Base-by-base conservation (phyloP, 768 basidiomycete genomes). In the Naematelia aurantialba region DNA sequence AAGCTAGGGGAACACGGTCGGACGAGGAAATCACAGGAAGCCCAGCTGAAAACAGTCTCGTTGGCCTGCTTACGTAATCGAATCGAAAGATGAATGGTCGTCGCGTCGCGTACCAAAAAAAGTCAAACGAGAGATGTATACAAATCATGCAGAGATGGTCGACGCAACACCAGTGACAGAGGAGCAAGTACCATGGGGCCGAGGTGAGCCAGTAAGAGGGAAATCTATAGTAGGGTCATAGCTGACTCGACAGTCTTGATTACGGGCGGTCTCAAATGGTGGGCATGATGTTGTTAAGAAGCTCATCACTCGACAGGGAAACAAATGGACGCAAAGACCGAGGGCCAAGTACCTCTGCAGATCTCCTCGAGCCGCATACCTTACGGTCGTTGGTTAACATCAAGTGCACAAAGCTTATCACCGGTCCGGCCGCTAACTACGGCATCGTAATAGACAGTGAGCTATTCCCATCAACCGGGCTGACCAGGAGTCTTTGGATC, bases 211-310 rank as follows among this genome's bases (percentile, higher is more conserved):
- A 8, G 19, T 19, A 5, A 10, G 50, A n/a, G 22, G n/a, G n/a
- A n/a, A n/a, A n/a, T n/a, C n/a, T n/a, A n/a, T n/a, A n/a, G n/a
- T n/a, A n/a, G n/a, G n/a, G n/a, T n/a, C n/a, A n/a, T n/a, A n/a
- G 56, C 48, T 57, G 31, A 57, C 21, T 29, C 11, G 10, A 55
- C 44, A 93, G 90, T 90, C 42, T 77, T 90, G 65, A 85, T 92
- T 65, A 88, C 86, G 69, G 90, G 90, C 54, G 90, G 90, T 52
- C 89, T 87, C 22, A 87, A 89, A 78, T 91, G 90, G 89, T 91
- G 73, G 73, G 85, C 80, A 63, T 64, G 53, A 12, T 25, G 8
- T 29, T 58, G 52, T 47, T 61, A 31, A 45, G 67, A 54, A 60
- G 52, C 29, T 56, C 54, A 57, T 52, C 59, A 52, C 34, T 34